Evolutionary conservation across 2,329 filamentous ascomycete genomes (phyloP).

Genomic region (Nemania sp.): DNA sequence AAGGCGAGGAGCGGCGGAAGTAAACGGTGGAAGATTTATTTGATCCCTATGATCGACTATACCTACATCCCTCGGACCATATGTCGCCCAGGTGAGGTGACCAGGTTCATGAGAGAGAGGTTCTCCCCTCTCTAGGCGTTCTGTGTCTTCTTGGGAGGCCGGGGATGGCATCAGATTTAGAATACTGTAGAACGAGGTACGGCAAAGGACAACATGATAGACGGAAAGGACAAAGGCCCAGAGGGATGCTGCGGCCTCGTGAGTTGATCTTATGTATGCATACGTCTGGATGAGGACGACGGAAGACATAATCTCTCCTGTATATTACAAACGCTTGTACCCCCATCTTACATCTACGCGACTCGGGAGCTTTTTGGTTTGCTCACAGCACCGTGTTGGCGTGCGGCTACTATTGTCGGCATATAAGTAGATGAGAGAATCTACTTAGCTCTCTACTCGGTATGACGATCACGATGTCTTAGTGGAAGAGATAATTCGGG

Average conservation of each 20-base stretch:
- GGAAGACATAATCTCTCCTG: constrained; percentile 2
- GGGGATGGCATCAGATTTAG: constrained; percentile 12
- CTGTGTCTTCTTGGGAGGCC: background rate
- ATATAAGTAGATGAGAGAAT: background rate
- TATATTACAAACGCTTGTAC: constrained; percentile 13
- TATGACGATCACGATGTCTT: background rate
- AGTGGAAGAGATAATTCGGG: too few species aligned
- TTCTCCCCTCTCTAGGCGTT: background rate
- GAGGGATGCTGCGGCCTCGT: background rate
- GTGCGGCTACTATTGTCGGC: background rate
- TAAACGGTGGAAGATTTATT: constrained; percentile 27
- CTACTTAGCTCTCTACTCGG: constrained; percentile 6
- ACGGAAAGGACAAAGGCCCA: background rate
- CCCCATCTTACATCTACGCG: too few species aligned
- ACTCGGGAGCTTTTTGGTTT: too few species aligned
- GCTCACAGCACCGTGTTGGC: background rate
- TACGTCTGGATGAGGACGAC: background rate
- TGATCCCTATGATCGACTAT: background rate
- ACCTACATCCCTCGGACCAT: too few species aligned
- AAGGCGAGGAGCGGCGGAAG: constrained; percentile 23
- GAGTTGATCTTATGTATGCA: background rate
- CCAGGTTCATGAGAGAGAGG: background rate
- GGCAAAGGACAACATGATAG: constrained; percentile 15
- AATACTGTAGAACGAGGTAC: constrained; percentile 22
- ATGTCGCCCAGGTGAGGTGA: too few species aligned